These are phyloP conservation scores for Nemania sp. DNA, from an alignment of 2,329 filamentous ascomycete genomes.

Conservation along the genomic window DNA sequence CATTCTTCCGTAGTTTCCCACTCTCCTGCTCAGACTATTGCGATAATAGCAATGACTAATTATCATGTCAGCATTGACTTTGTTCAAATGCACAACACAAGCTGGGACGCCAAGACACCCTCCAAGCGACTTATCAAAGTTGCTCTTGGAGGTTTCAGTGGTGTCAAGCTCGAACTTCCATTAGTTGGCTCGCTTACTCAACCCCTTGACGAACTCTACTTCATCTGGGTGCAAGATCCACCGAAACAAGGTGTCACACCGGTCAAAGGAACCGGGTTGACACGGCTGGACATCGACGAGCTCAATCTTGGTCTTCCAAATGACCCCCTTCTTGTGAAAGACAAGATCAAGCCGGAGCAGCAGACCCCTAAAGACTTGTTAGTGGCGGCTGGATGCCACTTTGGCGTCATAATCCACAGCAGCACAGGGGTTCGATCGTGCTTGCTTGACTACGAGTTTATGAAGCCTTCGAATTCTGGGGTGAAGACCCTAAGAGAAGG, in stretches of 20 bases:
- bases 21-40: neutral
- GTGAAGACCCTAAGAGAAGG: neutral
- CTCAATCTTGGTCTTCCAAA: neutral
- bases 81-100: neutral
- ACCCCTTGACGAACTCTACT: constrained; percentile 43
- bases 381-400: constrained; percentile 26
- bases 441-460: constrained; percentile 36
- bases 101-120: neutral
- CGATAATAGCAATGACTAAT: neutral
- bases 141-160: constrained; percentile 19
- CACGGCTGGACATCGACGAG: neutral
- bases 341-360: constrained; percentile 1
- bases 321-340: neutral
- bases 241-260: neutral
- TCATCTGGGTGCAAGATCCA: constrained; percentile 40
- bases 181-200: constrained; percentile 39
- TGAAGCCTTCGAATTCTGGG: constrained; percentile 11
- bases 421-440: constrained; percentile 15
- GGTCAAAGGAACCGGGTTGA: neutral
- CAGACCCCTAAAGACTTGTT: neutral
- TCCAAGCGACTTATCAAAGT: constrained; percentile 10
- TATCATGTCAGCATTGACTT: neutral
- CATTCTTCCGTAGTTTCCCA: neutral
- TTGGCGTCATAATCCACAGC: constrained; percentile 30
- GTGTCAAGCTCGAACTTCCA: constrained; percentile 30